Evolutionary conservation across 1,284 basidiomycete genomes (phyloP).

Genomic region (Ustilago tritici): DNA sequence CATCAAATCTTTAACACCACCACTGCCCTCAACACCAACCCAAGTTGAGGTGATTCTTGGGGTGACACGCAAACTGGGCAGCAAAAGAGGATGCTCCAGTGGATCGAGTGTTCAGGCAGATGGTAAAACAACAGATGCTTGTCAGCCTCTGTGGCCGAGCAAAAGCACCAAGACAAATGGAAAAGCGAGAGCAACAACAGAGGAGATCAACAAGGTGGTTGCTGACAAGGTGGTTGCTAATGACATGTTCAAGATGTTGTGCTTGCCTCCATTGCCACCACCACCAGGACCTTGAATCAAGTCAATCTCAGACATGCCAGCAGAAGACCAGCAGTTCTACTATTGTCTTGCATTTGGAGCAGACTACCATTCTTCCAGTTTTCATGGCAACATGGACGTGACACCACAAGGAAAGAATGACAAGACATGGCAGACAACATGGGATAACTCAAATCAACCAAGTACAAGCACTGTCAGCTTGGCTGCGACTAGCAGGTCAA

Average conservation of each 20-base stretch:
- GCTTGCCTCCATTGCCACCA: constrained; percentile 18
- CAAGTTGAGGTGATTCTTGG: not conserved
- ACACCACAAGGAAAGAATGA: constrained; percentile 25
- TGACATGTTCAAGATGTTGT: constrained; percentile 21
- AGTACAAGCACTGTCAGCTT: not conserved
- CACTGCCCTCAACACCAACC: not conserved
- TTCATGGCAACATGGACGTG: not conserved
- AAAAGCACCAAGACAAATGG: constrained; percentile 5
- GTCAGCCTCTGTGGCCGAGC: constrained; percentile 1
- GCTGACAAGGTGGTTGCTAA: constrained; percentile 7
- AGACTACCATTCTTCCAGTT: constrained; percentile 6
- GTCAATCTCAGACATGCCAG: constrained; percentile 42
- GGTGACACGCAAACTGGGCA: not conserved
- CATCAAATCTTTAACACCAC: constrained; percentile 10
- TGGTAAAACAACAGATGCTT: too few species aligned
- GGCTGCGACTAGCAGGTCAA: constrained; percentile 5
- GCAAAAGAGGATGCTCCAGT: constrained; percentile 20
- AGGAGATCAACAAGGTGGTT: not conserved
- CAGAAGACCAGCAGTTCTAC: constrained; percentile 33
- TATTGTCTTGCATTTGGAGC: constrained; percentile 30
- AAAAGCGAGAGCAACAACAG: not conserved
- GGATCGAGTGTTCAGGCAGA: constrained; percentile 3
- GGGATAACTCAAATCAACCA: constrained; percentile 12
- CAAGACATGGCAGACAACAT: constrained; percentile 49
- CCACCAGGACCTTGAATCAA: constrained; percentile 20